Base-by-base conservation (phyloP, 148 eudicot species). In the Diospyros lotus region DNA sequence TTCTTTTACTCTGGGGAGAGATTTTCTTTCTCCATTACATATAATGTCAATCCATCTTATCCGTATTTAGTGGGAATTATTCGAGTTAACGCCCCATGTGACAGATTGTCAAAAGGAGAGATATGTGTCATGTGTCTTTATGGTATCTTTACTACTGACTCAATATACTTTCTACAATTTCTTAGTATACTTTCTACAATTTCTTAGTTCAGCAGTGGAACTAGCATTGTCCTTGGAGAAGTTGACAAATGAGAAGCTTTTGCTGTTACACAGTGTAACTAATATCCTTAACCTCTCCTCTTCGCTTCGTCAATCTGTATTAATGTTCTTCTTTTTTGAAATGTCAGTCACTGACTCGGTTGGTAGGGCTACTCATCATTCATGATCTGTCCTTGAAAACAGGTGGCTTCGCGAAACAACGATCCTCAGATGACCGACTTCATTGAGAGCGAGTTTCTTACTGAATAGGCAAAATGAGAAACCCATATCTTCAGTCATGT, bases 201-300 rank as follows among this genome's bases (percentile, higher is more conserved):
- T 73, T 43, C 5, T 64, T n/a, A 5, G 52, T 79, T 70, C 80
- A 93, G 98, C 97, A 46, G 91, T 93, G 98, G 97, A 93, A 74
- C 92, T 93, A 76, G 90, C 98, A 4, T 64, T 93, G 86, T 93
- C 97, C 45, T 66, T 93, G 86, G 98, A 93, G 81, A 93, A 93
- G 82, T 84, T 93, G 62, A 87, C 89, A 42, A 93, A 91, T 82
- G 94, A 91, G 76, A 91, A 93, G 75, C 90, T 93, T 50, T 77
- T 93, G 81, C 85, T 88, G 73, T 68, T 91, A 81, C 94, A 89
- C 59, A 81, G 82, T 58, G 98, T 91, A 86, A 86, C 5, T 7
- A 39, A 66, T n/a, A 4, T 60, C 40, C 28, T 17, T 48, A 48
- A 28, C 28, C 28, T 28, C 28, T 28, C 28, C 28, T 28, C 28